phyloP scores from a whole-genome alignment of 768 basidiomycete species.

The Russula abietina region DNA sequence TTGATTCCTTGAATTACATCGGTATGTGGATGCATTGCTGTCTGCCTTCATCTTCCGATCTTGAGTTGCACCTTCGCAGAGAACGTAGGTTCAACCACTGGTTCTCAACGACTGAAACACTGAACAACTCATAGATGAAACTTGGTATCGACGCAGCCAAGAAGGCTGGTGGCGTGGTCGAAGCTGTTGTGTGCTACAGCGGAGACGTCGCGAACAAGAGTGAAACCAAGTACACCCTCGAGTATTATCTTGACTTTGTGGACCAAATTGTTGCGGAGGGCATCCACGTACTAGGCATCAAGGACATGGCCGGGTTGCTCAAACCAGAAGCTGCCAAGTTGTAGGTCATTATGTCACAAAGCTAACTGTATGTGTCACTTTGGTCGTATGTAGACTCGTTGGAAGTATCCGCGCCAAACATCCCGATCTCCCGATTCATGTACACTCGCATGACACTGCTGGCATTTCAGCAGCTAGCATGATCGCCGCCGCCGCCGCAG shows the following conservation, averaged over 20 bases:
- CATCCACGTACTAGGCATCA: constrained; percentile 94
- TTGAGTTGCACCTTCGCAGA: constrained; percentile 38
- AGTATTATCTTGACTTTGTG: constrained; percentile 96
- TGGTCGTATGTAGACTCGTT: constrained; percentile 55
- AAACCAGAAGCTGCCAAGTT: constrained; percentile 91
- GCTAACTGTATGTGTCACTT: constrained; percentile 10
- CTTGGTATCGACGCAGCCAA: constrained; percentile 99
- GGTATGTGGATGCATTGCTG: constrained; percentile 44
- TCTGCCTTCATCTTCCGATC: neutral
- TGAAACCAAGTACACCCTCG: constrained; percentile 93
- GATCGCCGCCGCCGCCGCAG: constrained; percentile 93
- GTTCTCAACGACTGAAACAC: neutral
- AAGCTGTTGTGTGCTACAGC: constrained; percentile 97
- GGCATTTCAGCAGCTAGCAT: constrained; percentile 98
- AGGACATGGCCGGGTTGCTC: constrained; percentile 97
- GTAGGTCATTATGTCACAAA: constrained; percentile 41
- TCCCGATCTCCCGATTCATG: constrained; percentile 97
- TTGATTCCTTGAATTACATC: constrained; percentile 98
- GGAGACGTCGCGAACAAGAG: constrained; percentile 94
- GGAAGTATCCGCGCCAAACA: constrained; percentile 93
- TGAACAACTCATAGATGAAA: constrained; percentile 58
- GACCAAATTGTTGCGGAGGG: constrained; percentile 90
- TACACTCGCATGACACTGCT: constrained; percentile 99
- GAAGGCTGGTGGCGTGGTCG: constrained; percentile 97
- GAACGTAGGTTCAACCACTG: constrained; percentile 47